Evolutionary conservation across 306 rosid species (phyloP).

Genomic region (Quercus gilva): DNA sequence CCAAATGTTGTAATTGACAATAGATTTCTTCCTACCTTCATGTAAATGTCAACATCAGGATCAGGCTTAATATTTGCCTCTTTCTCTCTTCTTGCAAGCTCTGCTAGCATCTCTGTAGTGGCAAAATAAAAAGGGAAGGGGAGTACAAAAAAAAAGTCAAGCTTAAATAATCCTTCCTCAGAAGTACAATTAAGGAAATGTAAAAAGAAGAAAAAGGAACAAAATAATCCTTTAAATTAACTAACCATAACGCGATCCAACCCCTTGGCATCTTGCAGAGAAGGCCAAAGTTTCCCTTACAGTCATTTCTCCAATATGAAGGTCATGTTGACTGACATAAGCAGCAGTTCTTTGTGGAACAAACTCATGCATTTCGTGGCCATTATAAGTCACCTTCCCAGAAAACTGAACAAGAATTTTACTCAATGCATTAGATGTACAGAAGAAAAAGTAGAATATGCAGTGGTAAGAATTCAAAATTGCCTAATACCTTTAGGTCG

Average conservation of each 20-base stretch:
- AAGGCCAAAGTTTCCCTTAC: slow-evolving; percentile 87
- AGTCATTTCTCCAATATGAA: slow-evolving; percentile 87
- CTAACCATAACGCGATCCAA: slow-evolving; percentile 72
- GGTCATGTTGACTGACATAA: slow-evolving; percentile 77
- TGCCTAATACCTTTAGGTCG: slow-evolving; percentile 44
- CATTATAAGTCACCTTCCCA: slow-evolving; percentile 52
- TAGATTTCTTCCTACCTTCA: slow-evolving; percentile 52
- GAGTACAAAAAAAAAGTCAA: neutral
- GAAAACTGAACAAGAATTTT: slow-evolving; percentile 11
- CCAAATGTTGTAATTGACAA: neutral
- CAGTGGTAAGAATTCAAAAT: neutral
- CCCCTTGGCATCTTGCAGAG: slow-evolving; percentile 83
- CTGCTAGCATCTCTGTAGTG: slow-evolving; percentile 51
- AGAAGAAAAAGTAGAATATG: neutral
- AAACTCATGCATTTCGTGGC: slow-evolving; percentile 43
- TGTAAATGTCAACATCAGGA: slow-evolving; percentile 78
- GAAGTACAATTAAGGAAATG: slow-evolving; percentile 1
- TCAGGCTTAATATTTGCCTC: slow-evolving; percentile 76
- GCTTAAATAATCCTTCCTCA: neutral
- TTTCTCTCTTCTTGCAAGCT: slow-evolving; percentile 76
- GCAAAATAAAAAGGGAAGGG: neutral
- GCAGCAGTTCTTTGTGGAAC: slow-evolving; percentile 82
- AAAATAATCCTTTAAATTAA: neutral
- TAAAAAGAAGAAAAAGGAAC: neutral
- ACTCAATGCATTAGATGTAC: neutral